Evolutionary conservation across 495 filamentous ascomycete genomes (phyloP), one percentile per base, ranked within the genome.

Genomic region (Corynascus novoguineensis): DNA sequence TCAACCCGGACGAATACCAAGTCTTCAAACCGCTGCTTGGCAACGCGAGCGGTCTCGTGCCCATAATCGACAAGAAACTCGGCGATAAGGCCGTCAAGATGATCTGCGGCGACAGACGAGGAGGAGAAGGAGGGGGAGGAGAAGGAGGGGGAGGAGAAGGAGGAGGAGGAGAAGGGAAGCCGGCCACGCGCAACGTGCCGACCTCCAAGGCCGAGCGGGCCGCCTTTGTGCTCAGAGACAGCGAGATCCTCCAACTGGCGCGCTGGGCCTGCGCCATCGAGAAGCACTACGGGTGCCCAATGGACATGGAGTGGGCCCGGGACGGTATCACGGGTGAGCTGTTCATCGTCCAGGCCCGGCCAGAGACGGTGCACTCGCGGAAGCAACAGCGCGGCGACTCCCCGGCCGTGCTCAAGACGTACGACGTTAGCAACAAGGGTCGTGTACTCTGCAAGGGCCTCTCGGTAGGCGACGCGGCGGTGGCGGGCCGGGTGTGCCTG

Each of bases 281-380:
- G 35, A 55, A 60, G 42, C 68, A 71, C 64, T 73, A 73, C 29
- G 61, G 63, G 4, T 68, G 65, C 46, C 60, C 69, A 5, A 71
- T 73, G 71, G 71, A 73, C 34, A 70, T 73, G 48, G 71, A 73
- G 54, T 73, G 71, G 71, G 71, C 71, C 51, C 68, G 68, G 52
- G 71, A 73, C 37, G 71, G 71, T 21, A 38, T 63, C 19, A 68
- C 71, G 10, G 53, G 46, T 11, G 59, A 71, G 54, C 54, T 73
- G 29, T 73, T 70, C 37, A 65, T 73, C 46, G 71, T 73, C 14
- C 71, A 73, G 47, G 69, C 71, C 25, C 65, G 71, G 14, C 67
- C 71, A 2, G 71, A 73, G 35, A 73, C 71, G 0, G 71, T 73
- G 5, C 71, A 73, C 40, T 73, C 71, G 2, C 65, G 61, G 11